A percentile compares a stretch with the other conserved stretches of the same genome.
Evolutionary conservation across 805 yeast genomes (phyloP).

Genomic region (Candida vaughaniae): DNA sequence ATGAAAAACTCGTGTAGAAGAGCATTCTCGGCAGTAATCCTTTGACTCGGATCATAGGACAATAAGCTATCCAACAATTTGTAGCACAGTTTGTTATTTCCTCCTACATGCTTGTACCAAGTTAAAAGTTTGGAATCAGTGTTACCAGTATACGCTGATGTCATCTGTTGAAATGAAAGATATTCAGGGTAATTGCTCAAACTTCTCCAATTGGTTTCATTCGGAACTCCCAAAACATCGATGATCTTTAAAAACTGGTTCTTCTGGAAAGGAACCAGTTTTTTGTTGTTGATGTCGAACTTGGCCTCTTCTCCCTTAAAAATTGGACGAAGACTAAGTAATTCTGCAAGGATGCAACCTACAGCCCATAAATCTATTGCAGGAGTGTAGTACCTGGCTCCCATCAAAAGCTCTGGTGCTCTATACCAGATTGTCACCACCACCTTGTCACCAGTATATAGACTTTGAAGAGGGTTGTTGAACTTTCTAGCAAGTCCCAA

Average conservation of each 20-base stretch:
- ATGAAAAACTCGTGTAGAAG: conserved; percentile 76
- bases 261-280: conserved; percentile 89
- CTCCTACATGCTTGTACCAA: conserved; percentile 88
- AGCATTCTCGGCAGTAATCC: conserved; percentile 79
- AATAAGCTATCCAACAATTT: conserved; percentile 62
- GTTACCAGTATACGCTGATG: conserved; percentile 35
- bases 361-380: conserved; percentile 95
- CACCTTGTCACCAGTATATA: conserved; percentile 90
- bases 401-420: conserved; percentile 61
- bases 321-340: conserved; percentile 83
- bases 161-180: conserved; percentile 45
- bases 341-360: conserved; percentile 91
- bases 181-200: conserved; percentile 83
- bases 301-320: conserved; percentile 98
- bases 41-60: conserved; percentile 76
- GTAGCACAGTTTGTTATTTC: conserved; percentile 65
- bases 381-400: conserved; percentile 43
- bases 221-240: conserved; percentile 93
- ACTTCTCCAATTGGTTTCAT: conserved; percentile 73
- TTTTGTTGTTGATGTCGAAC: conserved; percentile 76
- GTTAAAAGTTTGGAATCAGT: conserved; percentile 70
- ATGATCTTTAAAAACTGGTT: conserved; percentile 88
- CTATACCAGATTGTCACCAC: conserved; percentile 97
- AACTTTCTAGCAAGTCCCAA: conserved; percentile 88
- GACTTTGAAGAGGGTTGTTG: conserved; percentile 79